phyloP scores from a whole-genome alignment of 768 basidiomycete genomes.

The Suillus discolor region DNA sequence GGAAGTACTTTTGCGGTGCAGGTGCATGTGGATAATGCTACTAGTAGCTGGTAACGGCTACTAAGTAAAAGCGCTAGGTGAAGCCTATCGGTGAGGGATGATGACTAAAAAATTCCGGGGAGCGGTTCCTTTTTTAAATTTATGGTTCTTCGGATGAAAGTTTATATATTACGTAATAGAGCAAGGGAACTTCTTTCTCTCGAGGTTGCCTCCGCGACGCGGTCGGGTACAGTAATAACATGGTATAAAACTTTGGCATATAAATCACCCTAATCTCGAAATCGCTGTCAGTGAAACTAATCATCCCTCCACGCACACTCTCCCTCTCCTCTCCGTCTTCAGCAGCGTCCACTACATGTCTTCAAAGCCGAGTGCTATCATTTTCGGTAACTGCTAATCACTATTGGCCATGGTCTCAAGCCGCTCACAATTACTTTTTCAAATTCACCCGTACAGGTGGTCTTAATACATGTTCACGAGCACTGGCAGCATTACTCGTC shows the following conservation, averaged over 20 bases:
- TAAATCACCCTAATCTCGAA: conserved; percentile 23
- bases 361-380: conserved; percentile 65
- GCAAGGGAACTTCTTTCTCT: conserved; percentile 9
- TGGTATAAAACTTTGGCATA: conserved; percentile 16
- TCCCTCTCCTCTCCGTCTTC: conserved; percentile 11
- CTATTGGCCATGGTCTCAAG: conserved; percentile 2
- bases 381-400: conserved; percentile 61
- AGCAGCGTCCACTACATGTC: conserved; percentile 34
- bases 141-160: conserved; percentile 7
- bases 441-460: conserved; percentile 54
- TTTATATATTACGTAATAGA: conserved; percentile 22
- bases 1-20: too few relatives aligned
- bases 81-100: too few relatives aligned
- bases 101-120: conserved; percentile 9
- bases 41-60: too few relatives aligned
- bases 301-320: conserved; percentile 12
- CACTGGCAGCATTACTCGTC: conserved; percentile 67
- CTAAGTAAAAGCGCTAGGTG: too few relatives aligned
- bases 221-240: conserved; percentile 14
- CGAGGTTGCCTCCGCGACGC: conserved; percentile 27
- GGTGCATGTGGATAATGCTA: too few relatives aligned
- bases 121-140: conserved; percentile 5
- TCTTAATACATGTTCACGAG: conserved; percentile 76
- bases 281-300: conserved; percentile 23
- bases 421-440: conserved; percentile 13